Base-by-base conservation (phyloP, 208 protist species). In the Acanthamoeba sp. region DNA sequence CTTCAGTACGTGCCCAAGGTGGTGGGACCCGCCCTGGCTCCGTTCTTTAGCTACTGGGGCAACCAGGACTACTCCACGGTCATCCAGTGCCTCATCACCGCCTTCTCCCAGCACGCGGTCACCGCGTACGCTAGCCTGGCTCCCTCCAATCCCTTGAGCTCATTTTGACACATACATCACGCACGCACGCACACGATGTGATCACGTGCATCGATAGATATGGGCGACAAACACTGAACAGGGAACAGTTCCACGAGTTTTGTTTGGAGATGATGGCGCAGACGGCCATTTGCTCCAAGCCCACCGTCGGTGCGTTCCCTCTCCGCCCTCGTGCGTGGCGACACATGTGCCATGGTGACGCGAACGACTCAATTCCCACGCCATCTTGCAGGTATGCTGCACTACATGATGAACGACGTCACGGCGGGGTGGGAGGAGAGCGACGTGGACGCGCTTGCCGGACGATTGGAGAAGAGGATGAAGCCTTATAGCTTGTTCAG, bases 51-150 rank as follows among this genome's bases (percentile, higher is more conserved):
- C 36, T 62, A 64, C n/a, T 88, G 80, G 80, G 50, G 48, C 50
- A 64, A 64, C 50, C 48, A 88, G 48, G 80, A 88, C 80, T 88
- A 88, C 22, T 40, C 80, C 42, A 88, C 80, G n/a, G 80, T 88
- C 7, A 42, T 88, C 27, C 36, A 32, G 16, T 88, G 80, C 80
- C 80, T 88, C 80, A 40, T 88, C 20, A 88, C 42, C 45, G 80
- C 80, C 45, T 88, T 88, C 80, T 36, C 50, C 12, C 80, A 88
- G 27, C 50, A 88, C 45, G 50, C 36, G 0, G 71, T 42, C 36
- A 22, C 7, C 29, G 62, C 27, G 80, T 88, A 42, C 32, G n/a
- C n/a, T n/a, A n/a, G n/a, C n/a, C n/a, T n/a, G 42, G 6, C 80
- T 12, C 71, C 0, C 22, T n/a, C 27, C 9, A 5, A 48, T 48